Base-by-base conservation (phyloP, 257 asterid species). In the Echium plantagineum region DNA sequence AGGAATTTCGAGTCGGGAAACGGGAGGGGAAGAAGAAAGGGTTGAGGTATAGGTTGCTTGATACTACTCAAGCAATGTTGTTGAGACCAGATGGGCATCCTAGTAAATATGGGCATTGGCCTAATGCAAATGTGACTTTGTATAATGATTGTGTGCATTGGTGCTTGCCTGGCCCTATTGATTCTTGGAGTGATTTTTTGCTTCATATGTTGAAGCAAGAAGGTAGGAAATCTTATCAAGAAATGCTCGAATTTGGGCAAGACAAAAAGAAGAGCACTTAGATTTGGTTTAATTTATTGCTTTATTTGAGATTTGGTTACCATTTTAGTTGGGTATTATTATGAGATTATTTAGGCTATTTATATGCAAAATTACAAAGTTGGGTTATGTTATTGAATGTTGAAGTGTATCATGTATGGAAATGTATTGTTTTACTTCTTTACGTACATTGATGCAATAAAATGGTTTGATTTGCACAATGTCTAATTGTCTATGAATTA, bases 11-110 rank as follows among this genome's bases (percentile, higher is more conserved):
- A 22, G 16, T 30, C 30, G 70, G 58, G 6, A 13, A 66, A n/a
- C 58, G 24, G 26, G 18, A 15, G 19, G 60, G 64, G 10, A 48
- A 20, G 19, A 24, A 54, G 32, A 63, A 18, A 13, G 31, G 68
- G 60, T 46, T 58, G 31, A 66, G 8, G 13, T 66, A 42, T 58
- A 66, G 60, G 49, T 59, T 66, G 60, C 72, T 85, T 15, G 94
- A 85, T 60, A 72, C 77, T 24, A 82, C 90, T 22, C 67, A 58
- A 59, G 65, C 80, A 1, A 85, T 82, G 94, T 7, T 74, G 57
- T 18, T 85, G 79, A 67, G 94, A 75, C 82, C 85, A 47, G 90
- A 85, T 19, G 94, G 94, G 21, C 94, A 85, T 59, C 89, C 94
- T 2, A 77, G 84, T 74, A 79, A 58, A 70, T 84, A 84, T 48